These are phyloP conservation scores for Pseudozyma pruni DNA, from an alignment of 1,284 basidiomycete species.

Conservation along the genomic window DNA sequence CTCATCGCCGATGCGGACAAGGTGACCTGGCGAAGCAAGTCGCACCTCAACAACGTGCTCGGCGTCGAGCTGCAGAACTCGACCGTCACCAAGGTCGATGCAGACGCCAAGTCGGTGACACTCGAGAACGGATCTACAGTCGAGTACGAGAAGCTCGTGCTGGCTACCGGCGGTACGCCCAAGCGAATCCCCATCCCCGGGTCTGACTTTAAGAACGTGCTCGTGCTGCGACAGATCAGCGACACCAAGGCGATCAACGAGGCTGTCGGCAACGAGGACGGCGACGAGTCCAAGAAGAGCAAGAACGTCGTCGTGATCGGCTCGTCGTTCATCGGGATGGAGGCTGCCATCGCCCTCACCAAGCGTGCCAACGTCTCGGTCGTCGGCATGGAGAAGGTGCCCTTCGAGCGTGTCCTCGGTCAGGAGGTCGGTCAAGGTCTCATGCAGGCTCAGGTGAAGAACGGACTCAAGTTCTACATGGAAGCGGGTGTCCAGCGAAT, in stretches of 20 bases:
- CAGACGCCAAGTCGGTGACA: constrained; percentile 63
- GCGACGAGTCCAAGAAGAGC: constrained; percentile 56
- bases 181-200: constrained; percentile 82
- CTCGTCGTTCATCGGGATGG: constrained; percentile 93
- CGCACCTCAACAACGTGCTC: constrained; percentile 83
- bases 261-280: constrained; percentile 70
- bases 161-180: constrained; percentile 69
- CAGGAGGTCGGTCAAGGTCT: constrained; percentile 82
- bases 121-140: constrained; percentile 64
- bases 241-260: constrained; percentile 82
- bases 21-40: constrained; percentile 78
- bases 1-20: constrained; percentile 81
- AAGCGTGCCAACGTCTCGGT: constrained; percentile 79
- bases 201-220: constrained; percentile 80
- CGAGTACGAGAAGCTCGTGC: constrained; percentile 68
- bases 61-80: constrained; percentile 79
- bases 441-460: constrained; percentile 75
- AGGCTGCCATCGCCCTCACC: constrained; percentile 80
- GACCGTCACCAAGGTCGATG: constrained; percentile 50
- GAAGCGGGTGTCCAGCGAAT: constrained; percentile 79
- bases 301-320: constrained; percentile 86
- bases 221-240: constrained; percentile 78
- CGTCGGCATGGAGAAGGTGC: constrained; percentile 84
- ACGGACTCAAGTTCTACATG: constrained; percentile 83
- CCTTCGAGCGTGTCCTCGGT: constrained; percentile 84